Conservation (phyloP, 2,329 filamentous ascomycete species). For the Alternaria brassicae region DNA sequence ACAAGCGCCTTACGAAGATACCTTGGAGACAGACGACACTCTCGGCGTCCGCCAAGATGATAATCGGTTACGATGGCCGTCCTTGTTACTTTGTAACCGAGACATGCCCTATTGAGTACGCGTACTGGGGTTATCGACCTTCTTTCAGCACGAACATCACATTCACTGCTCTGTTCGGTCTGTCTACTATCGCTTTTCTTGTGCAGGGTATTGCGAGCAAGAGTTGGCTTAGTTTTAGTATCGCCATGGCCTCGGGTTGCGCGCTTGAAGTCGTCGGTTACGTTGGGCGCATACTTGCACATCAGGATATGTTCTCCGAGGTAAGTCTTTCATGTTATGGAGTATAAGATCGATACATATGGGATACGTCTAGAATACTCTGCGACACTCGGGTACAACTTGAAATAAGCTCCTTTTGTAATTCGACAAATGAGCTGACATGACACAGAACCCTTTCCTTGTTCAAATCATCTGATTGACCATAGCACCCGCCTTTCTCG, state of each 20-base stretch:
- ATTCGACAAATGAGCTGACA: constrained; percentile 6
- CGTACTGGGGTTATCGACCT: constrained; percentile 56
- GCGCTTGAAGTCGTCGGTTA: constrained; percentile 69
- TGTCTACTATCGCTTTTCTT: constrained; percentile 51
- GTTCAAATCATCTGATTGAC: constrained; percentile 71
- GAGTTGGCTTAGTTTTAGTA: constrained; percentile 53
- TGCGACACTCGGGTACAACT: neutral
- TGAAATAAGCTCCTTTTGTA: neutral
- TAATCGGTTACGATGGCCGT: constrained; percentile 17
- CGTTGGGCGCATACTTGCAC: constrained; percentile 64
- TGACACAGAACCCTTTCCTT: constrained; percentile 62
- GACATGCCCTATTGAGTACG: constrained; percentile 50
- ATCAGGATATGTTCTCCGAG: constrained; percentile 63
- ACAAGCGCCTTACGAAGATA: neutral
- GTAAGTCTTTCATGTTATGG: constrained; percentile 19
- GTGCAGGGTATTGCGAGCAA: constrained; percentile 48
- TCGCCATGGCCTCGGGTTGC: constrained; percentile 64
- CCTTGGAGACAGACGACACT: neutral
- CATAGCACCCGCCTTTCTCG: constrained; percentile 61
- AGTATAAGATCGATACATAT: neutral
- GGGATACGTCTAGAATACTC: neutral
- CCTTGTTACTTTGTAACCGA: constrained; percentile 43
- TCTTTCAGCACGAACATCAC: constrained; percentile 51
- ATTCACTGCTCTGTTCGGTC: constrained; percentile 54
- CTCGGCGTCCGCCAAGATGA: neutral